Evolutionary conservation across 169 alveolate genomes (phyloP).

Genomic region (Plasmodium adleri): DNA sequence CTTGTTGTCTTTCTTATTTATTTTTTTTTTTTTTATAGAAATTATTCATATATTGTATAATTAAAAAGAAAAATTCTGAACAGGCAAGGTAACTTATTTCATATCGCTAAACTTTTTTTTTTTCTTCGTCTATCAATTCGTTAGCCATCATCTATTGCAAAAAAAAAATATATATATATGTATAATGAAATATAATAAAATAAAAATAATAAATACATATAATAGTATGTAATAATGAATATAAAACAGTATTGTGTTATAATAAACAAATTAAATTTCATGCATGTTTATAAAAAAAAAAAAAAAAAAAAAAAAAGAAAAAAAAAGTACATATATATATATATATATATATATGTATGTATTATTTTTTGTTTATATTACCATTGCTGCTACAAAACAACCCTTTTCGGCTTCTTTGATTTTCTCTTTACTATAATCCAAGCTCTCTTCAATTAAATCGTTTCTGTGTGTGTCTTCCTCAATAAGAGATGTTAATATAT

Average conservation of each 20-base stretch:
- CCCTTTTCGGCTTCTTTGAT: conserved; percentile 69
- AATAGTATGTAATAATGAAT: no score
- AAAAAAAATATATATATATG: conserved; percentile 20
- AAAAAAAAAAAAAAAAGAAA: conserved; percentile 1
- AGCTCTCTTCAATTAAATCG: conserved; percentile 68
- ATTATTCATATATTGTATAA: conserved; percentile 2
- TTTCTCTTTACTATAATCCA: conserved; percentile 56
- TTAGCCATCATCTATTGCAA: conserved; percentile 67
- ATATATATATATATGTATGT: conserved; percentile 1
- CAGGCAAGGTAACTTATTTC: conserved; percentile 36
- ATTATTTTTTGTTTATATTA: conserved; percentile 15
- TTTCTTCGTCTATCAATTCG: conserved; percentile 72
- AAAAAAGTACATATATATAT: neutral
- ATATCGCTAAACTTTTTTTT: conserved; percentile 23
- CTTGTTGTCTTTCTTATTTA: neutral
- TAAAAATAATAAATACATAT: neutral
- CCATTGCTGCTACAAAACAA: conserved; percentile 73
- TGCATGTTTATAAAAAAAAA: no score
- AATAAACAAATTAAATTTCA: no score
- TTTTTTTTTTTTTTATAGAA: conserved; percentile 59
- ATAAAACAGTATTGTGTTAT: no score
- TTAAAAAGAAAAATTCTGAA: conserved; percentile 65
- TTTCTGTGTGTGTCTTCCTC: conserved; percentile 65
- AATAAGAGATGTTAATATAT: conserved; percentile 61
- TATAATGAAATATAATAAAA: conserved; percentile 6